Evolutionary conservation across 306 rosid species (phyloP).

Genomic region (Sesbania bispinosa): DNA sequence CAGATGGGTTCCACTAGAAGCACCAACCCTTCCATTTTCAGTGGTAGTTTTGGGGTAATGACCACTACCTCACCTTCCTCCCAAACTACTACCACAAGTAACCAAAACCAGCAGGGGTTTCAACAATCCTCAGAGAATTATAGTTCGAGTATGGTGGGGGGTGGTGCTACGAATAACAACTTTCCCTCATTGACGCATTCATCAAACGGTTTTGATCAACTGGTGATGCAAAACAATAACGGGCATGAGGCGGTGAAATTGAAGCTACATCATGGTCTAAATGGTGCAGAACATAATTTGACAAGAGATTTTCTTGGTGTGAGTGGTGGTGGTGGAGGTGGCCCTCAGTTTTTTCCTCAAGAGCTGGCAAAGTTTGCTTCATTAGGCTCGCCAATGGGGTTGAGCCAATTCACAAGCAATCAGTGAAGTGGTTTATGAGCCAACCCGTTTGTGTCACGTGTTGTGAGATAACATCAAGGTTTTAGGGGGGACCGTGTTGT

Average conservation of each 20-base stretch:
- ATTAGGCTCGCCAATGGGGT: conserved; percentile 51
- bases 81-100: conserved; percentile 26
- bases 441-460: not conserved
- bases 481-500: too few species aligned
- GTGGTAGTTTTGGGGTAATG: conserved; percentile 54
- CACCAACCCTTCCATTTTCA: conserved; percentile 43
- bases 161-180: not conserved
- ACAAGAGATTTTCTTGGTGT: conserved; percentile 90
- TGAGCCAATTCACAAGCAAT: conserved; percentile 60
- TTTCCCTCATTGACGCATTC: conserved; percentile 38
- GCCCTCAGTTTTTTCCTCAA: conserved; percentile 46
- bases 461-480: not conserved
- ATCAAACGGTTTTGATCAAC: conserved; percentile 43
- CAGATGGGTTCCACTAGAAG: conserved; percentile 64
- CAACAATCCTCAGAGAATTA: too few species aligned
- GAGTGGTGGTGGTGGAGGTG: conserved; percentile 41
- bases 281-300: conserved; percentile 36
- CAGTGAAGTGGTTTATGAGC: conserved; percentile 33
- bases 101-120: not conserved
- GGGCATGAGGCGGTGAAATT: conserved; percentile 3
- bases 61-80: conserved; percentile 54
- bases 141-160: conserved; percentile 11
- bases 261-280: conserved; percentile 34
- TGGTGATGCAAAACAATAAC: conserved; percentile 30
- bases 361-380: conserved; percentile 66